Conservation (phyloP, 2,329 filamentous ascomycete species). For the Colletotrichum viniferum region DNA sequence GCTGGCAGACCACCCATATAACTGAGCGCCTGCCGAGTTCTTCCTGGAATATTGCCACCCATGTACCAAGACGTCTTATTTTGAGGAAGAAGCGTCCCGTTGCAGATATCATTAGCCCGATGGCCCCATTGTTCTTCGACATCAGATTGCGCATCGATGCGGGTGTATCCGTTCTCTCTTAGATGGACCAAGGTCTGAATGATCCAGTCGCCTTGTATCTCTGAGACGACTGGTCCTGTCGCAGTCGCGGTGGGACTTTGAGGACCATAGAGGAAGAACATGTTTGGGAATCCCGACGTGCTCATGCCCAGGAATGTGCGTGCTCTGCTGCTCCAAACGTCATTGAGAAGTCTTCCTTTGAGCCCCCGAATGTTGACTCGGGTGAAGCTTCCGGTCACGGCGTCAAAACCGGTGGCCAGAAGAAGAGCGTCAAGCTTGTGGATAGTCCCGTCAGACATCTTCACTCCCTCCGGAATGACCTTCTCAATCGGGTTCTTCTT, state of each 20-base stretch:
- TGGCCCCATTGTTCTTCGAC: conserved; percentile 34
- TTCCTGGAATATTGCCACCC: conserved; percentile 45
- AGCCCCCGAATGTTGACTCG: conserved; percentile 41
- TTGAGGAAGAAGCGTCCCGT: not conserved
- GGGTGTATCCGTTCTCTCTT: conserved; percentile 28
- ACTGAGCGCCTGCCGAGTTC: conserved; percentile 36
- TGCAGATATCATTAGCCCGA: not conserved
- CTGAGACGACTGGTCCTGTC: conserved; percentile 44
- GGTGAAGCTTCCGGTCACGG: conserved; percentile 43
- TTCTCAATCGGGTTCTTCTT: not conserved
- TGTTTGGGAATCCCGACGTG: conserved; percentile 46
- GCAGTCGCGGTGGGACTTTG: conserved; percentile 40
- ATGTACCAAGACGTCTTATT: conserved; percentile 37
- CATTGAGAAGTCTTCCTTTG: conserved; percentile 23
- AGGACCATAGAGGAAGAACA: conserved; percentile 48
- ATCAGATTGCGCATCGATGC: conserved; percentile 29
- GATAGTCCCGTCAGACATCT: not conserved
- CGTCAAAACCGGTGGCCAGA: conserved; percentile 40
- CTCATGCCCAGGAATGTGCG: conserved; percentile 39
- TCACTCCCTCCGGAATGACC: not conserved
- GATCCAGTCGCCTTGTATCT: conserved; percentile 46
- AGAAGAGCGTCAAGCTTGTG: conserved; percentile 28
- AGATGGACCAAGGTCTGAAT: conserved; percentile 33
- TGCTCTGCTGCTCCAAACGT: not conserved
- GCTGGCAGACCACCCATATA: conserved; percentile 31